Evolutionary conservation across 2,329 filamentous ascomycete species (phyloP), one percentile per base, ranked within the genome.

Genomic region (Monosporascus sp.): DNA sequence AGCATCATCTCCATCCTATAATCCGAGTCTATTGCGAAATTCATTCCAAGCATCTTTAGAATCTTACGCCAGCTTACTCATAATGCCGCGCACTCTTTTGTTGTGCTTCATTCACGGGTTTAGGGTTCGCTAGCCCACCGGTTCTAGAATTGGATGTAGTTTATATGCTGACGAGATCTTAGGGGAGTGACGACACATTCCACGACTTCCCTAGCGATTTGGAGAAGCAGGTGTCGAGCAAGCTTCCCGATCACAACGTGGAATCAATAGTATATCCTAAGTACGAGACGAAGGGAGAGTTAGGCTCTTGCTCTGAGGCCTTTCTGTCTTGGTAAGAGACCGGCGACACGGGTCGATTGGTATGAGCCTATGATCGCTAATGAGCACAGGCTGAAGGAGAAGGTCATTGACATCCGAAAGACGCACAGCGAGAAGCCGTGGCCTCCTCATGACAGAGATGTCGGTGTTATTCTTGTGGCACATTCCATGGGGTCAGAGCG

Each of bases 31-130:
- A 46, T 31, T 24, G 6, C 22, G 17, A 20, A 20, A 14, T 20
- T 43, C 18, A 43, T 43, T 43, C 22, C 39, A 9, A 14, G 9
- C 31, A 14, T 11, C n/a, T 18, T 6, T 31, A 39, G n/a, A 47
- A 6, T 15, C 39, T 47, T 37, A 4, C 37, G 5, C 37, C 11
- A 31, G 9, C 37, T 15, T 27, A 44, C 14, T 38, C 20, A 54
- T 37, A 39, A 76, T 77, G 75, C 58, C 72, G 49, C 74, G 75
- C 50, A 87, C 85, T 22, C 68, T 90, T 5, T 70, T 90, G 2
- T 75, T 90, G 7, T 87, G 85, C 65, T 90, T 89, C 65, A 82
- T 90, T 48, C 87, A 90, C 67, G 87, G 87, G 47, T 90, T 90
- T 76, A 88, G 88, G 74, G 81, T 80, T 24, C 48, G 56, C 37